These are phyloP conservation scores for Sisymbrium altissimum DNA, from an alignment of 345 rosid genomes.

Conservation along the genomic window DNA sequence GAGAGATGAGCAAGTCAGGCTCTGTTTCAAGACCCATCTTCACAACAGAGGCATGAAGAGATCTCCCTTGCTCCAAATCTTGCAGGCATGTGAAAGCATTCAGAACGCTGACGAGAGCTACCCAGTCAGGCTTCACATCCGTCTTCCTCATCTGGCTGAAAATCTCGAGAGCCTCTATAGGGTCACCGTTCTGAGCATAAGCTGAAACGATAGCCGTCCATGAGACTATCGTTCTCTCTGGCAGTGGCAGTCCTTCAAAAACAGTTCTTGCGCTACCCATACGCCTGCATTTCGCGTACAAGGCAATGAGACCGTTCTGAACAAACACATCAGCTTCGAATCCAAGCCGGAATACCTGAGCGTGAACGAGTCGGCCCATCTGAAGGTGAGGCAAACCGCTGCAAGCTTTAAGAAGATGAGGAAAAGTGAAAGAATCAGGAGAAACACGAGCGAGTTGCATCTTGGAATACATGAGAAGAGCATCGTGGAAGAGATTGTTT, in stretches of 20 bases:
- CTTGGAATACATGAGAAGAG: constrained; percentile 45
- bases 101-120: constrained; percentile 63
- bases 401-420: constrained; percentile 62
- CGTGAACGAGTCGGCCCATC: constrained; percentile 49
- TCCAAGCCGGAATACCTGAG: constrained; percentile 55
- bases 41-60: constrained; percentile 48
- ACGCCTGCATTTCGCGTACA: constrained; percentile 60
- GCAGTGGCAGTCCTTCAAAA: constrained; percentile 43
- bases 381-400: constrained; percentile 37
- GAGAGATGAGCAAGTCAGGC: constrained; percentile 62
- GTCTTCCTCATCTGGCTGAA: constrained; percentile 50
- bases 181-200: constrained; percentile 62
- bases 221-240: constrained; percentile 51
- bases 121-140: constrained; percentile 55
- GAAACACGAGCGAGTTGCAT: constrained; percentile 46
- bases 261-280: constrained; percentile 44
- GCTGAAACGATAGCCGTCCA: constrained; percentile 75
- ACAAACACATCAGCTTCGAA: constrained; percentile 59
- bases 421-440: constrained; percentile 59
- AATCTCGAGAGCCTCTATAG: constrained; percentile 52
- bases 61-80: constrained; percentile 52
- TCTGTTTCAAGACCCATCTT: constrained; percentile 60
- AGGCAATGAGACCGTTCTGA: constrained; percentile 65
- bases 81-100: constrained; percentile 56
- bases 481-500: constrained; percentile 38